Conservation (phyloP, 1,139 yeast species). For the Ashbya aceris region DNA sequence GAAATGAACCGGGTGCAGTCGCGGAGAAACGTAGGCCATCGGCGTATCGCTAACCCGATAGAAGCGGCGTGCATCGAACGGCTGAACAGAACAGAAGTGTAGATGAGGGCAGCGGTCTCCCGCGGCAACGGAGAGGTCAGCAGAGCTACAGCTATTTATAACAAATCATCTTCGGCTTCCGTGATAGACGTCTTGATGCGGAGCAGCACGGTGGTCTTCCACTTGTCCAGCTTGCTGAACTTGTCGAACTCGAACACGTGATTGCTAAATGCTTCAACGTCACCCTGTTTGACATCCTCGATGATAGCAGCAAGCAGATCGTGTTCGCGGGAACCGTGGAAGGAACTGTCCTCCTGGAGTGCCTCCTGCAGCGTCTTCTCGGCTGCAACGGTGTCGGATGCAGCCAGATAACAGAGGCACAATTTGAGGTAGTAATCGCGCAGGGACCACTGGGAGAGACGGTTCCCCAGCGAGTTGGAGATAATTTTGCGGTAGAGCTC, state of each 20-base stretch:
- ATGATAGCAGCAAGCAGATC: slow-evolving; percentile 56
- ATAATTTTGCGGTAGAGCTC: slow-evolving; percentile 70
- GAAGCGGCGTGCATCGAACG: background rate
- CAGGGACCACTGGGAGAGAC: slow-evolving; percentile 78
- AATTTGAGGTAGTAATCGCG: slow-evolving; percentile 87
- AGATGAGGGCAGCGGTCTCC: too few species aligned
- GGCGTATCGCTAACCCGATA: too few species aligned
- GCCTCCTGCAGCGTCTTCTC: slow-evolving; percentile 59
- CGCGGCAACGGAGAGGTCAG: too few species aligned
- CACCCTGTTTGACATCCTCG: slow-evolving; percentile 70
- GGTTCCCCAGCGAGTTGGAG: slow-evolving; percentile 63
- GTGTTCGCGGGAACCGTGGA: slow-evolving; percentile 71
- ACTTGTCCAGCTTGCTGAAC: slow-evolving; percentile 78
- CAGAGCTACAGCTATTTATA: slow-evolving; percentile 9
- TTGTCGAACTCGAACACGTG: slow-evolving; percentile 79
- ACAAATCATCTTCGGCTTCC: slow-evolving; percentile 58
- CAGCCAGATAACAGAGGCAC: slow-evolving; percentile 72
- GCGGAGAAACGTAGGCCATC: too few species aligned
- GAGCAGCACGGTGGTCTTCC: slow-evolving; percentile 81
- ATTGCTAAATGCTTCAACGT: slow-evolving; percentile 65
- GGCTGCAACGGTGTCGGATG: slow-evolving; percentile 80
- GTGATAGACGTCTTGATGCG: slow-evolving; percentile 70
- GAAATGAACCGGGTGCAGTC: too few species aligned
- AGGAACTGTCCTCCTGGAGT: slow-evolving; percentile 64
- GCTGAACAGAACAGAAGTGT: too few species aligned